phyloP scores from a whole-genome alignment of 495 filamentous ascomycete species.

The Platismatia glauca region DNA sequence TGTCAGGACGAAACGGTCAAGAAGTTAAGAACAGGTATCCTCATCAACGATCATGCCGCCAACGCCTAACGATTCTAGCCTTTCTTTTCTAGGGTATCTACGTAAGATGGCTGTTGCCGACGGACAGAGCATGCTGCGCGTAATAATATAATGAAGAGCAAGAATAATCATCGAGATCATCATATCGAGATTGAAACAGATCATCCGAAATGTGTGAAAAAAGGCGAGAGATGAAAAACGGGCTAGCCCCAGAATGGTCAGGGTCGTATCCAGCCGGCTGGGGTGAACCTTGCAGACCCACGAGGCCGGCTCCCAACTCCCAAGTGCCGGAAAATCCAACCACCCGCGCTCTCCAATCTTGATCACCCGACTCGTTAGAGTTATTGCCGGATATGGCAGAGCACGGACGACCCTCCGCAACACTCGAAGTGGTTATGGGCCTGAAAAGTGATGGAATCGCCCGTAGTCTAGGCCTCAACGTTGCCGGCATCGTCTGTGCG shows the following conservation, averaged over 20 bases:
- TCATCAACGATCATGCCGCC: neutral
- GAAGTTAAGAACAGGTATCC: no score
- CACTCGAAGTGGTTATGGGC: neutral
- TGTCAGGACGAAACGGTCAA: neutral
- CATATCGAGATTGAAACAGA: neutral
- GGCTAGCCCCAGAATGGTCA: neutral
- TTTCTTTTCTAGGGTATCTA: no score
- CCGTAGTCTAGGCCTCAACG: neutral
- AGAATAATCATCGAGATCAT: neutral
- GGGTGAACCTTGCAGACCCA: neutral
- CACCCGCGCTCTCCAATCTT: neutral
- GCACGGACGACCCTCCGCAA: neutral
- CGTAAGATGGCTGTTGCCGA: neutral
- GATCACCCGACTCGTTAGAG: neutral
- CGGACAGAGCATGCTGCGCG: neutral
- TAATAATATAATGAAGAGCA: neutral
- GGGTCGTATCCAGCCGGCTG: neutral
- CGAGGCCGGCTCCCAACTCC: neutral
- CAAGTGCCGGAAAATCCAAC: neutral
- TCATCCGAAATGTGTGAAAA: neutral
- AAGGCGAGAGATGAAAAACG: neutral
- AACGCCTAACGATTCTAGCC: neutral
- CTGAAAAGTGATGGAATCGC: neutral
- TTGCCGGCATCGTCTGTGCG: neutral
- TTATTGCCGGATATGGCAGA: neutral